Evolutionary conservation across 2,329 filamentous ascomycete genomes (phyloP).

Genomic region (Stachybotrys chlorohalonatus): DNA sequence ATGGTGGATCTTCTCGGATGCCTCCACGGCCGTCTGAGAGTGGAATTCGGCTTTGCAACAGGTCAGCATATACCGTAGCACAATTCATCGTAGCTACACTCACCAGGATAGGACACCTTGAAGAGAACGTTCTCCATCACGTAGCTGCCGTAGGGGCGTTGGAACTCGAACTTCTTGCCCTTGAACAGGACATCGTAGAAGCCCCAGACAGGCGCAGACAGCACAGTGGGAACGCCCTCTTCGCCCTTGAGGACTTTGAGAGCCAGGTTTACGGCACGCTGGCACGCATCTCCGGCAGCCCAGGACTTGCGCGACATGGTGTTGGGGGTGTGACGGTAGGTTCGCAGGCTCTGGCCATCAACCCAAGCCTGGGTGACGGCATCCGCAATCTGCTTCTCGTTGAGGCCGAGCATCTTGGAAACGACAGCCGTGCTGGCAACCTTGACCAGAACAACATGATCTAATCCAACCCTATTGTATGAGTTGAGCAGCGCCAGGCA

Average conservation of each 20-base stretch:
- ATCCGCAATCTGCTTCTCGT: constrained; percentile 84
- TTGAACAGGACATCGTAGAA: constrained; percentile 99
- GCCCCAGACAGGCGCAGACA: constrained; percentile 89
- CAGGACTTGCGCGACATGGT: constrained; percentile 99
- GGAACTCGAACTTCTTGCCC: constrained; percentile 92
- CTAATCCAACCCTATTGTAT: constrained; percentile 95
- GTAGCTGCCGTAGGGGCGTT: constrained; percentile 93
- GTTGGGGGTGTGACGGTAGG: constrained; percentile 95
- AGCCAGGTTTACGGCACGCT: constrained; percentile 84
- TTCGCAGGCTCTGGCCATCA: constrained; percentile 90
- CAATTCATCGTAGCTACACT: constrained; percentile 15
- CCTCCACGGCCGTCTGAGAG: constrained; percentile 96
- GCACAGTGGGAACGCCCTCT: constrained; percentile 80
- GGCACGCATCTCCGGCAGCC: constrained; percentile 96
- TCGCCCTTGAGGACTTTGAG: constrained; percentile 90
- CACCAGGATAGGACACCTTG: constrained; percentile 97
- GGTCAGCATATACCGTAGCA: not conserved
- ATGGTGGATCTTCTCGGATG: constrained; percentile 78
- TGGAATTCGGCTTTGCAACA: constrained; percentile 70
- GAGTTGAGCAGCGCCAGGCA: constrained; percentile 95
- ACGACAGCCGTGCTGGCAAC: constrained; percentile 91
- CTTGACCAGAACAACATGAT: constrained; percentile 98
- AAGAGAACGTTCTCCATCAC: constrained; percentile 99
- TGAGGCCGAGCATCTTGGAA: constrained; percentile 87
- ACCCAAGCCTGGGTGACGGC: constrained; percentile 97